Conservation (phyloP, 176 grass and related monocot genomes). For the Oryza longistaminata region DNA sequence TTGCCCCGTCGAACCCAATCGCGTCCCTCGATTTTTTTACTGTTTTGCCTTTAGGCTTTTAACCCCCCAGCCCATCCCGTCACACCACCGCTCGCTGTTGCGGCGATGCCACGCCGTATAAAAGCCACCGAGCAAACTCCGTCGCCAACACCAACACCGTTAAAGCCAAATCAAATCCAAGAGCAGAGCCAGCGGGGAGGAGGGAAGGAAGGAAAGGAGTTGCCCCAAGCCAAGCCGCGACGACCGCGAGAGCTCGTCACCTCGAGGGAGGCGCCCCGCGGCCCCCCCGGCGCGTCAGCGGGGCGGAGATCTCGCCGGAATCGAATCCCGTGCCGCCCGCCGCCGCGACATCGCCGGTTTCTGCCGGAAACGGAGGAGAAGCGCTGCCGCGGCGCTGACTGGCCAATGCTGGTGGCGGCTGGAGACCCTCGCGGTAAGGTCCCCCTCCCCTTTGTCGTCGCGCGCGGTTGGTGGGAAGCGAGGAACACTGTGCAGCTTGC, state of each 20-base stretch:
- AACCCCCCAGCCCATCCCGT: conserved; percentile 13
- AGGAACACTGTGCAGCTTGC: not conserved
- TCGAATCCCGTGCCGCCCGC: not conserved
- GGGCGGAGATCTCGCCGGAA: conserved; percentile 32
- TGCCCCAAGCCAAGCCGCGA: conserved; percentile 28
- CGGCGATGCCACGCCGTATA: conserved; percentile 39
- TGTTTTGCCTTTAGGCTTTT: not conserved
- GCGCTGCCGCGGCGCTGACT: not conserved
- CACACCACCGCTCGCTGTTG: conserved; percentile 32
- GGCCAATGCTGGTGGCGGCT: conserved; percentile 26
- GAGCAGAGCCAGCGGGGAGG: not conserved
- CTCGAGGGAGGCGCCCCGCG: not conserved
- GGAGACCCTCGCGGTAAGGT: conserved; percentile 26
- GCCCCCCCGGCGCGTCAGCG: not conserved
- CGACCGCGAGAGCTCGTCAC: not conserved
- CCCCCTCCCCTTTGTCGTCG: not conserved
- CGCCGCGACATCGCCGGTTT: not conserved
- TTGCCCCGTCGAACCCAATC: not conserved
- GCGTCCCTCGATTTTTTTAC: not conserved
- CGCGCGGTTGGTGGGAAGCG: conserved; percentile 35
- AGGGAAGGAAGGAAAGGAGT: not conserved
- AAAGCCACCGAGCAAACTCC: conserved; percentile 28
- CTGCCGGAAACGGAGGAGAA: not conserved
- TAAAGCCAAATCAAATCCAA: conserved; percentile 38
- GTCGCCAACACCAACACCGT: conserved; percentile 38